Evolutionary conservation across 2,329 filamentous ascomycete genomes (phyloP), one percentile per base, ranked within the genome.

Genomic region (Talaromyces sp.): DNA sequence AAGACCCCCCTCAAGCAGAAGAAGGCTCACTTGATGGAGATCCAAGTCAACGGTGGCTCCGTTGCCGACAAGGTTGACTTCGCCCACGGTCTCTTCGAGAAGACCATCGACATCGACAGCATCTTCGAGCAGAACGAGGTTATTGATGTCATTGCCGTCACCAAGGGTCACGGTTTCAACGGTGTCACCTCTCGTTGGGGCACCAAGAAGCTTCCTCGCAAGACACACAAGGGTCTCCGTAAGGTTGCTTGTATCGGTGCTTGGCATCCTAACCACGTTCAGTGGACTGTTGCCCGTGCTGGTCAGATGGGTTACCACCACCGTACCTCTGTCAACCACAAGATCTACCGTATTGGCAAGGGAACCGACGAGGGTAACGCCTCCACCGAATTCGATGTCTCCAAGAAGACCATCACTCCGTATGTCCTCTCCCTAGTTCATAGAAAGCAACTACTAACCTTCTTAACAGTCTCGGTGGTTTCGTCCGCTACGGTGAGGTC

Each of bases 191-290:
- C 89, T 83, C 90, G 95, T 86, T 99, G 95, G 95, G 95, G 95
- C 78, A 99, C 95, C 86, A 99, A 97, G 92, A 99, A 98, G 92
- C 92, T 99, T 79, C 95, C 95, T 76, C 92, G 95, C 82, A 99
- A 99, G 93, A 99, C 95, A 70, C 95, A 99, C 91, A 99, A 99
- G 91, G 95, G 95, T 97, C 93, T 99, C 80, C 91, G 95, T 80
- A 99, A 99, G 91, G 94, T 99, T 77, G 95, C 95, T 80, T 99
- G 95, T 97, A 99, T 99, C 83, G 95, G 95, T 91, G 95, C 95
- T 77, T 99, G 95, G 95, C 95, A 99, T 88, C 95, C 95, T 80
- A 93, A 91, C 84, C 95, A 99, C 92, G 95, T 99, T 84, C 95
- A 99, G 88, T 99, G 95, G 95, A 99, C 95, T 82, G 95, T 99